Evolutionary conservation across 140 eudicot species (phyloP).

Genomic region (Oenanthe javanica): DNA sequence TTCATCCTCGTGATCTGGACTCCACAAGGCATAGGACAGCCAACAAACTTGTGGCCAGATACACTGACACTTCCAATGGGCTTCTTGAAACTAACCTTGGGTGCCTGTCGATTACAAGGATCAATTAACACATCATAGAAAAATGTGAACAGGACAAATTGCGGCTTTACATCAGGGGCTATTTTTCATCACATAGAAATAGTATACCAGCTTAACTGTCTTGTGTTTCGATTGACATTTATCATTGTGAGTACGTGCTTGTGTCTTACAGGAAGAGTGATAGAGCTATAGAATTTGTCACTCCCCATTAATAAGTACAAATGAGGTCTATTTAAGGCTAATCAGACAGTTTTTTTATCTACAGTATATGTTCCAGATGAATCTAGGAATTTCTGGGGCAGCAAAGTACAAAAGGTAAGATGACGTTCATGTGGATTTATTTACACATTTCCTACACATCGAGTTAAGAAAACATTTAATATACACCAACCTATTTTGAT

Average conservation of each 20-base stretch:
- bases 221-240: not conserved
- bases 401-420: not conserved
- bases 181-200: not conserved
- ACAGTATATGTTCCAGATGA: not conserved
- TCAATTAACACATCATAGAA: not conserved
- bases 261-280: not conserved
- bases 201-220: not conserved
- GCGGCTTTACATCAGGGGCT: not conserved
- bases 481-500: not conserved
- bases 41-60: slow-evolving; percentile 12
- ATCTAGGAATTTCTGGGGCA: not conserved
- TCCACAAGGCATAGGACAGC: slow-evolving; percentile 24
- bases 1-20: slow-evolving; percentile 24
- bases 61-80: slow-evolving; percentile 16
- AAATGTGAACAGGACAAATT: not conserved
- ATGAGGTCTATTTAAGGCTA: not conserved
- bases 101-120: slow-evolving; percentile 17
- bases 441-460: not conserved
- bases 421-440: not conserved
- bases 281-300: not conserved
- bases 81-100: slow-evolving; percentile 25
- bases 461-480: not conserved
- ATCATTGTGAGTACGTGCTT: too few species aligned
- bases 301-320: not conserved
- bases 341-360: not conserved